Evolutionary conservation across 345 rosid genomes (phyloP), one percentile per base, ranked within the genome.

Genomic region (Nephelium lappaceum): DNA sequence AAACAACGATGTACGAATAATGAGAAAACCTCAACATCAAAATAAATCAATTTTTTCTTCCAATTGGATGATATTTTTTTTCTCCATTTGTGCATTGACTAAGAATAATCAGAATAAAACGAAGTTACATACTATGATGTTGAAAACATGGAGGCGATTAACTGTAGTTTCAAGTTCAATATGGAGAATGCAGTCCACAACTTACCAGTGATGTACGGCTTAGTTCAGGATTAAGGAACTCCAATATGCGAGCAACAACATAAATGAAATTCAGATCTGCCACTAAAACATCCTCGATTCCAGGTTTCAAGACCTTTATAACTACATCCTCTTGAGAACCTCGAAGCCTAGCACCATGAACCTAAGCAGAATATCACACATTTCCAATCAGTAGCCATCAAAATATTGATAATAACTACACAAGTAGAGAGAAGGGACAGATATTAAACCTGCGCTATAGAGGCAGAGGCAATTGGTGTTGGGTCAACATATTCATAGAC

Each of bases 181-280:
- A 19, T 49, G 41, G 14, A 21, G 45, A 55, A 64, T 43, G 16
- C 55, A 16, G 53, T 62, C 5, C 38, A 69, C 27, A 76, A 21
- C 70, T 66, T 91, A 95, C 99, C 98, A 95, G 88, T 11, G 98
- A 95, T 79, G 97, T 69, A 74, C 99, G 96, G 82, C 88, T 86
- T 82, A 95, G 78, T 36, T 93, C 93, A 12, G 99, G 99, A 85
- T 87, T 95, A 77, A 95, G 83, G 82, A 92, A 95, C 91, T 95
- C 99, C 87, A 92, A 84, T 82, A 93, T 88, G 82, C 98, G 98
- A 61, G 99, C 91, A 81, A 89, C 94, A 81, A 95, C 57, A 68
- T 90, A 95, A 55, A 95, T 86, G 74, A 95, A 95, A 84, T 95
- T 95, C 86, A 95, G 84, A 84, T 95, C 99, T 78, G 99, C 98